A percentile compares a stretch with the other conserved stretches of the same genome.
Evolutionary conservation across 805 yeast species (phyloP).

Genomic region (Candida verbasci): DNA sequence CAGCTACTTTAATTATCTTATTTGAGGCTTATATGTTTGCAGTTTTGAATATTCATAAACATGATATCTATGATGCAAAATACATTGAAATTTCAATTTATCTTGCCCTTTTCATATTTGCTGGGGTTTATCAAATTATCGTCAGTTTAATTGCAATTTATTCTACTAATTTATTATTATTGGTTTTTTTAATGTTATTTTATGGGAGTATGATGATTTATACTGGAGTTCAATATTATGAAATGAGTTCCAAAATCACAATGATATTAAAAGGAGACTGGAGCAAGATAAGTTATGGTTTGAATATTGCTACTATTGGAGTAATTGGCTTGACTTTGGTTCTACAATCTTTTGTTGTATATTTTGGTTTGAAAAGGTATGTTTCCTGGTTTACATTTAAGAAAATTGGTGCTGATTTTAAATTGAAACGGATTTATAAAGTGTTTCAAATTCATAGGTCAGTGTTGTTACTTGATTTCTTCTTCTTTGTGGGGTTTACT

Average conservation of each 20-base stretch:
- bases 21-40: constrained; percentile 39
- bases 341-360: constrained; percentile 23
- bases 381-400: constrained; percentile 47
- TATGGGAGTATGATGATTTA: constrained; percentile 41
- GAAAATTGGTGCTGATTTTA: constrained; percentile 44
- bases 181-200: constrained; percentile 36
- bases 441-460: constrained; percentile 36
- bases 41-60: constrained; percentile 30
- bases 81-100: constrained; percentile 35
- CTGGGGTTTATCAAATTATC: constrained; percentile 37
- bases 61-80: constrained; percentile 10
- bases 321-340: constrained; percentile 35
- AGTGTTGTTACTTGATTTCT: constrained; percentile 22
- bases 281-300: constrained; percentile 29
- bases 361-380: constrained; percentile 29
- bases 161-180: constrained; percentile 35
- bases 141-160: constrained; percentile 35
- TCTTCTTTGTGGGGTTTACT: constrained; percentile 48
- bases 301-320: constrained; percentile 40
- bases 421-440: constrained; percentile 31
- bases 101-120: constrained; percentile 46
- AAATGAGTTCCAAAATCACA: constrained; percentile 24
- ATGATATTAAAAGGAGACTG: constrained; percentile 17
- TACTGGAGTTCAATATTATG: constrained; percentile 44
- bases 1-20: constrained; percentile 30